Evolutionary conservation across 2,329 filamentous ascomycete species (phyloP).

Genomic region (Fusarium pseudonygamai): DNA sequence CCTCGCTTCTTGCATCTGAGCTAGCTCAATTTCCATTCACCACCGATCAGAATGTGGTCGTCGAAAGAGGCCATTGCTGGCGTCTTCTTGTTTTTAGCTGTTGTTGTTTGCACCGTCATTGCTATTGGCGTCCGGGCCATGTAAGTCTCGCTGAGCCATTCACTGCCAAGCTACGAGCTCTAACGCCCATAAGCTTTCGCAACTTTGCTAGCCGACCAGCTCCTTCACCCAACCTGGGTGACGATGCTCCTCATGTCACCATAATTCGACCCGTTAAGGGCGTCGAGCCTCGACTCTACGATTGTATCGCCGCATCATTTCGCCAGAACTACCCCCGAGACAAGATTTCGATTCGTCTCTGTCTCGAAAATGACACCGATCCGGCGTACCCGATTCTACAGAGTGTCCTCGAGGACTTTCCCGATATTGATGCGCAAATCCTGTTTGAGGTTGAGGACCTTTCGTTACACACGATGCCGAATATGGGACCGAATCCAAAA

Average conservation of each 20-base stretch:
- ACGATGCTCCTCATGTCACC: slow-evolving; percentile 80
- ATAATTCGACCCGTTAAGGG: slow-evolving; percentile 94
- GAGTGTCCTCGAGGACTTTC: slow-evolving; percentile 77
- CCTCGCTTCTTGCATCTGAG: neutral
- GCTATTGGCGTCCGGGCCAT: slow-evolving; percentile 65
- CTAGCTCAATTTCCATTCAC: neutral
- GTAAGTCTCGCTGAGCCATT: slow-evolving; percentile 50
- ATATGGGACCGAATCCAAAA: slow-evolving; percentile 96
- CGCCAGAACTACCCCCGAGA: slow-evolving; percentile 80
- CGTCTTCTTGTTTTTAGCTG: slow-evolving; percentile 63
- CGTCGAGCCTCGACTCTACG: slow-evolving; percentile 87
- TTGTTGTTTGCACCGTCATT: slow-evolving; percentile 63
- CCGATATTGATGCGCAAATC: slow-evolving; percentile 74
- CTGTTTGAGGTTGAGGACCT: slow-evolving; percentile 86
- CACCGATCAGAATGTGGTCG: slow-evolving; percentile 37
- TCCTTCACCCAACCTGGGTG: slow-evolving; percentile 58
- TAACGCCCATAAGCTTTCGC: slow-evolving; percentile 54
- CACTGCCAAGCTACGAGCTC: neutral
- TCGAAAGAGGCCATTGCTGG: slow-evolving; percentile 54
- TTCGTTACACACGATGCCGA: slow-evolving; percentile 64
- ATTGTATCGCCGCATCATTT: slow-evolving; percentile 89
- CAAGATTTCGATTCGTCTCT: slow-evolving; percentile 83
- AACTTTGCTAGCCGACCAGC: slow-evolving; percentile 61
- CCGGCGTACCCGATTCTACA: slow-evolving; percentile 79
- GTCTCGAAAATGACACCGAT: slow-evolving; percentile 78